These are phyloP conservation scores for Ceratobasidium sp. DNA, from an alignment of 1,284 basidiomycete species.

Conservation along the genomic window DNA sequence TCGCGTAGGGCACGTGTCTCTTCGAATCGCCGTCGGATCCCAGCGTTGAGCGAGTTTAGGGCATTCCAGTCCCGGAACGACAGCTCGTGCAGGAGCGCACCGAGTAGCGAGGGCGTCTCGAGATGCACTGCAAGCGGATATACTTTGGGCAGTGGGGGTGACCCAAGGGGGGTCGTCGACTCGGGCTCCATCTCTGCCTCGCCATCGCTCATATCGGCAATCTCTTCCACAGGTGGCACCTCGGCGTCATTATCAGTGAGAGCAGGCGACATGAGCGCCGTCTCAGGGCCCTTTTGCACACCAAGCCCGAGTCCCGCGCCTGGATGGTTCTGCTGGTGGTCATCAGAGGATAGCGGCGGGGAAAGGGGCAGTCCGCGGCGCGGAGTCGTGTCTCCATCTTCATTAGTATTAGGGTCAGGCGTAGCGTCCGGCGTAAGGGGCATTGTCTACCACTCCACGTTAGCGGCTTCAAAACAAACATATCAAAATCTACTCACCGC, in stretches of 20 bases:
- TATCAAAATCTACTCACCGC: conserved; percentile 3
- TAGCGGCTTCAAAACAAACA: not conserved
- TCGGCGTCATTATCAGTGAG: conserved; percentile 43
- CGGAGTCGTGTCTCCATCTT: conserved; percentile 21
- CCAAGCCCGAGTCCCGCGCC: conserved; percentile 16
- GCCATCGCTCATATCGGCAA: conserved; percentile 52
- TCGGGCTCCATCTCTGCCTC: conserved; percentile 50
- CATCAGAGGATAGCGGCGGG: conserved; percentile 34
- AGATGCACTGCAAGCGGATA: conserved; percentile 46
- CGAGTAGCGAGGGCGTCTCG: conserved; percentile 43
- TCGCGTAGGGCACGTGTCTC: conserved; percentile 66
- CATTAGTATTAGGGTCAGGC: conserved; percentile 27
- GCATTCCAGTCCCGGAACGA: conserved; percentile 46
- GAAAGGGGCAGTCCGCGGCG: conserved; percentile 34
- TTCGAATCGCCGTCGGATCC: conserved; percentile 55
- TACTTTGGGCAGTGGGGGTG: conserved; percentile 46
- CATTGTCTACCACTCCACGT: conserved; percentile 10
- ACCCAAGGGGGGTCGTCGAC: conserved; percentile 46
- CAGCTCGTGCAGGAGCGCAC: conserved; percentile 44
- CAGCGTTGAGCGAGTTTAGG: conserved; percentile 44
- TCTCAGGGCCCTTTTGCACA: conserved; percentile 5
- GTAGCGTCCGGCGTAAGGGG: conserved; percentile 30
- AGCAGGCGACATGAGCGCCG: conserved; percentile 31
- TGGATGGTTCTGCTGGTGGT: conserved; percentile 1
- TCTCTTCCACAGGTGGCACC: conserved; percentile 50